Conservation (phyloP, 805 yeast genomes). For the Blastobotrys robertii region DNA sequence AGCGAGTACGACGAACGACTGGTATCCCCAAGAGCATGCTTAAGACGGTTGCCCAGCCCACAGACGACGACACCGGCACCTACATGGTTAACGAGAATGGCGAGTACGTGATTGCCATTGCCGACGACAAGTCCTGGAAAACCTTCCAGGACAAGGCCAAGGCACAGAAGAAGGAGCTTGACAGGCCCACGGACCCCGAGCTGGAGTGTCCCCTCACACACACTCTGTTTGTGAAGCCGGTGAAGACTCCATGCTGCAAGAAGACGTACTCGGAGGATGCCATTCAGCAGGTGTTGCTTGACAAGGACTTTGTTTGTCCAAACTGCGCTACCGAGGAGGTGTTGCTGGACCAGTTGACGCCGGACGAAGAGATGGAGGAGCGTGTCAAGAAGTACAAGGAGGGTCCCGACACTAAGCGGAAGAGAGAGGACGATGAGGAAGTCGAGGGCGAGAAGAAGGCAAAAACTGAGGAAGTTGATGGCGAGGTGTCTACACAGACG, state of each 20-base stretch:
- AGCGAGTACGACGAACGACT: conserved; percentile 81
- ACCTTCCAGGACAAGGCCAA: conserved; percentile 63
- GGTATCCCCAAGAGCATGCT: conserved; percentile 95
- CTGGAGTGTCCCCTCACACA: conserved; percentile 63
- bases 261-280: conserved; percentile 48
- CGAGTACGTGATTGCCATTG: conserved; percentile 90
- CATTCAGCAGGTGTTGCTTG: conserved; percentile 59
- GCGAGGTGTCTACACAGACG: conserved; percentile 12
- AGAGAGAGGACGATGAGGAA: neutral
- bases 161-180: conserved; percentile 26
- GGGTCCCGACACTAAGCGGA: conserved; percentile 4
- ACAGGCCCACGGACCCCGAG: conserved; percentile 47
- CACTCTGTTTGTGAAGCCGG: conserved; percentile 60
- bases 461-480: conserved; percentile 5
- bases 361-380: conserved; percentile 49
- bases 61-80: conserved; percentile 45
- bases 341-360: conserved; percentile 58
- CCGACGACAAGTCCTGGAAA: conserved; percentile 87
- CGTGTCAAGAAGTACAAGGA: conserved; percentile 39
- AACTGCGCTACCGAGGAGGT: conserved; percentile 68
- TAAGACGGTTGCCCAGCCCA: conserved; percentile 75
- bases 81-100: conserved; percentile 92
- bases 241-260: conserved; percentile 72
- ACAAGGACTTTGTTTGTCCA: conserved; percentile 85
- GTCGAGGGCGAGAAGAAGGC: neutral